phyloP scores from a whole-genome alignment of 1,139 yeast genomes.

The Hansenula lynferdii region DNA sequence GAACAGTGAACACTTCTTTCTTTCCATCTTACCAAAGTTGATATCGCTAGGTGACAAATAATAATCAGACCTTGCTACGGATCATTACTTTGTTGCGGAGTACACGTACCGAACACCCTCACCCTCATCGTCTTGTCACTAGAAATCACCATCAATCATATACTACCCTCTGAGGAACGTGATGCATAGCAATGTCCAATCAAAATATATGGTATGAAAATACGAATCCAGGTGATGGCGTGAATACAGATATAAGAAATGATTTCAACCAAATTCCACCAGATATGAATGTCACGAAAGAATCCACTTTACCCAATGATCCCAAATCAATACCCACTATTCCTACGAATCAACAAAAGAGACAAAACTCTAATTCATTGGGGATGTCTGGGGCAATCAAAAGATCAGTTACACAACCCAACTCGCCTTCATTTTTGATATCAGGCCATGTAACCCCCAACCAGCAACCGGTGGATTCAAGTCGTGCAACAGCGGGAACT shows the following conservation, averaged over 20 bases:
- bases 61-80: no score
- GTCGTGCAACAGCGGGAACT: constrained; percentile 15
- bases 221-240: no score
- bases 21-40: no score
- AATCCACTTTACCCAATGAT: no score
- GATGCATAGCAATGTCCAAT: constrained; percentile 5
- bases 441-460: constrained; percentile 1
- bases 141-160: neutral
- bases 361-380: constrained; percentile 28
- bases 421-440: constrained; percentile 6
- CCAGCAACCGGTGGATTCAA: constrained; percentile 7
- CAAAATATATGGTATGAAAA: constrained; percentile 1
- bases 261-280: no score
- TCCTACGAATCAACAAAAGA: constrained; percentile 21
- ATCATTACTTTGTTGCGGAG: no score
- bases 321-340: neutral
- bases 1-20: no score
- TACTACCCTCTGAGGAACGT: no score
- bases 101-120: no score
- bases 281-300: no score
- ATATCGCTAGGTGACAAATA: no score
- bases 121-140: neutral
- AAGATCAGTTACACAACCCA: constrained; percentile 18
- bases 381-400: constrained; percentile 20
- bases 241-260: no score